Percentiles rank a stretch among this genome's conserved stretches.
Conservation (phyloP, 495 filamentous ascomycete genomes). For the Neurospora tetraspora region DNA sequence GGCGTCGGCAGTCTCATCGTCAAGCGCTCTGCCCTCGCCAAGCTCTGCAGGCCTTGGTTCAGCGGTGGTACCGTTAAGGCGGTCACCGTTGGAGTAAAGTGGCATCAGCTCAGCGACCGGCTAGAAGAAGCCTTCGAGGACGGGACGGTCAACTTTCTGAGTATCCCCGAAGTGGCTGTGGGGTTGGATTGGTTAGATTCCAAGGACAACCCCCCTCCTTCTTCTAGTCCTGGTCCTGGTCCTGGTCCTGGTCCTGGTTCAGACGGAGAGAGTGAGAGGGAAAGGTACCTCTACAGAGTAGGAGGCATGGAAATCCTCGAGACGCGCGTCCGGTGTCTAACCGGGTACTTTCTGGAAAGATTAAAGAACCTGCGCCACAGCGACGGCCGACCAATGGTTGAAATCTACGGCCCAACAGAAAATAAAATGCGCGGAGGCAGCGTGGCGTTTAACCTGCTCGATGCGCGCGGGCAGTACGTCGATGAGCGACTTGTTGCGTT, state of each 20-base stretch:
- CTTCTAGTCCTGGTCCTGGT: neutral
- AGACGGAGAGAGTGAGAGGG: neutral
- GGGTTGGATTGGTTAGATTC: slow-evolving; percentile 34
- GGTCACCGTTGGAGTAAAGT: slow-evolving; percentile 34
- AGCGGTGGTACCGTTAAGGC: slow-evolving; percentile 52
- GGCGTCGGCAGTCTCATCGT: slow-evolving; percentile 50
- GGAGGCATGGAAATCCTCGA: slow-evolving; percentile 9
- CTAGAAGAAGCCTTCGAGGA: slow-evolving; percentile 45
- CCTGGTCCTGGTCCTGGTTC: neutral
- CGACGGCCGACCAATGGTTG: slow-evolving; percentile 37
- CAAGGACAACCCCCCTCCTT: neutral
- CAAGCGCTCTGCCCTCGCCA: slow-evolving; percentile 31
- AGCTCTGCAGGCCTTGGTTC: slow-evolving; percentile 45
- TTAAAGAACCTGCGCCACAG: slow-evolving; percentile 36
- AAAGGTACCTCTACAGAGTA: neutral
- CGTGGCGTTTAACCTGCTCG: slow-evolving; percentile 46
- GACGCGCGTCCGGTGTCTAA: slow-evolving; percentile 29
- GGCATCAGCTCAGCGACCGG: slow-evolving; percentile 37
- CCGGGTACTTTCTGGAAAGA: slow-evolving; percentile 36
- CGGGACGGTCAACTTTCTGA: slow-evolving; percentile 50
- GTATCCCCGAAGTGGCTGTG: slow-evolving; percentile 43
- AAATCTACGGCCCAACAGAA: slow-evolving; percentile 43
- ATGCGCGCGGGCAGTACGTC: slow-evolving; percentile 32
- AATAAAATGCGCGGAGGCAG: slow-evolving; percentile 43
- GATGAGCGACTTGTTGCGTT: slow-evolving; percentile 44